phyloP scores from a whole-genome alignment of 2,329 filamentous ascomycete genomes.

The Xylariaceae sp. region DNA sequence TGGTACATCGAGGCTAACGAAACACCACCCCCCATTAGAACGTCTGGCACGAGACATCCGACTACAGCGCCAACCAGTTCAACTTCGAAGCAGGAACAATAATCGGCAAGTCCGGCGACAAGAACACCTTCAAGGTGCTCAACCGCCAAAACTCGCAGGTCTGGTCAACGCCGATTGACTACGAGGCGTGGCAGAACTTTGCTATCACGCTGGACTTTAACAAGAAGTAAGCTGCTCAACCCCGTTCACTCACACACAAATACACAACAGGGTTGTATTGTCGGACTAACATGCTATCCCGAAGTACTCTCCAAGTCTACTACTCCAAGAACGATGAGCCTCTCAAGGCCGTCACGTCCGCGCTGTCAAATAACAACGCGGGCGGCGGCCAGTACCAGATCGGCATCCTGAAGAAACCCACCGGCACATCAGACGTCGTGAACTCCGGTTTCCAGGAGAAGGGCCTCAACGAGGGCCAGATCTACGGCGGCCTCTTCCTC shows the following conservation, averaged over 20 bases:
- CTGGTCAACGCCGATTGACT: conserved; percentile 51
- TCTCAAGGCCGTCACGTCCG: conserved; percentile 54
- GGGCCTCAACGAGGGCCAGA: conserved; percentile 55
- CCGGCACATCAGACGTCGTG: conserved; percentile 57
- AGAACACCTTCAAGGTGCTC: conserved; percentile 51
- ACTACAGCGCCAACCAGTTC: conserved; percentile 44
- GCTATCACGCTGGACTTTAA: conserved; percentile 61
- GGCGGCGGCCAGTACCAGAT: conserved; percentile 64
- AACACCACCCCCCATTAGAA: conserved; percentile 35
- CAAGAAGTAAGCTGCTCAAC: conserved; percentile 53
- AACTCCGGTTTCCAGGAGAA: conserved; percentile 56
- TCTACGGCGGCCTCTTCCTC: conserved; percentile 58
- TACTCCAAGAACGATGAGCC: conserved; percentile 58
- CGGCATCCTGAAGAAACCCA: conserved; percentile 64
- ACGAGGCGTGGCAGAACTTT: conserved; percentile 65
- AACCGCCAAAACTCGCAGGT: conserved; percentile 48
- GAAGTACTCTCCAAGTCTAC: conserved; percentile 61
- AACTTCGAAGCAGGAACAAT: conserved; percentile 45
- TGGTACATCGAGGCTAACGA: conserved; percentile 25
- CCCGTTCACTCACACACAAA: background rate
- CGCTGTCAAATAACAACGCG: conserved; percentile 56
- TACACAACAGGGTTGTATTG: background rate
- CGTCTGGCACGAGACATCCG: conserved; percentile 42
- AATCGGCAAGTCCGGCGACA: conserved; percentile 45
- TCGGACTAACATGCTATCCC: background rate